phyloP scores from a whole-genome alignment of 2,329 filamentous ascomycete genomes.

The Pyricularia grisea region DNA sequence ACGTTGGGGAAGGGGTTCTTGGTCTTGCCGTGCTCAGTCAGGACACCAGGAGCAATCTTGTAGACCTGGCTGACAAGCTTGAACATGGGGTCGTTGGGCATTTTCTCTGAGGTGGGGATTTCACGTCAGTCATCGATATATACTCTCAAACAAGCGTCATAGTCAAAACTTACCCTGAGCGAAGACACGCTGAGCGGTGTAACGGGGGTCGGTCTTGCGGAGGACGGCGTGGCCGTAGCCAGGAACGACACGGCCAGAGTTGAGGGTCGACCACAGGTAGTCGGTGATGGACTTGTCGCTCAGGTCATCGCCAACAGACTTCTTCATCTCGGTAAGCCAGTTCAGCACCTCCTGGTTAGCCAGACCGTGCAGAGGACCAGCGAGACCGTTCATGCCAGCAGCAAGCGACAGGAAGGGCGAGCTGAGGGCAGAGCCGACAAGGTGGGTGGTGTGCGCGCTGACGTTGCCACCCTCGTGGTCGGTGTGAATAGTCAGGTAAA shows the following conservation, averaged over 20 bases:
- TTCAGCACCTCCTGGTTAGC: conserved; percentile 99
- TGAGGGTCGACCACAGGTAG: conserved; percentile 97
- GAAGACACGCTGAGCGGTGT: conserved; percentile 96
- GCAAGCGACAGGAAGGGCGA: conserved; percentile 95
- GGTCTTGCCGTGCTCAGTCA: conserved; percentile 99
- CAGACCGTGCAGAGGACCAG: conserved; percentile 95
- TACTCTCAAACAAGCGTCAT: not conserved
- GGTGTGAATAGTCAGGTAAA: conserved; percentile 99
- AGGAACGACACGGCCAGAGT: conserved; percentile 89
- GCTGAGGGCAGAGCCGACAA: conserved; percentile 93
- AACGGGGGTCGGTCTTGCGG: conserved; percentile 98
- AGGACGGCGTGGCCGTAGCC: conserved; percentile 98
- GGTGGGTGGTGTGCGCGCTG: conserved; percentile 94
- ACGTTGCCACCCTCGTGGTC: conserved; percentile 99
- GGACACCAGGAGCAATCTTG: conserved; percentile 96
- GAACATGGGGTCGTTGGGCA: conserved; percentile 98
- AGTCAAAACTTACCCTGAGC: conserved; percentile 47
- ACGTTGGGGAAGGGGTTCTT: conserved; percentile 99
- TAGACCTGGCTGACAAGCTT: conserved; percentile 99
- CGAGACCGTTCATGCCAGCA: conserved; percentile 95
- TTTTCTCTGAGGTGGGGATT: conserved; percentile 46
- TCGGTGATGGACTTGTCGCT: conserved; percentile 95
- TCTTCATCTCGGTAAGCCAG: conserved; percentile 99
- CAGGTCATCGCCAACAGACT: conserved; percentile 82
- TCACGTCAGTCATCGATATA: conserved; percentile 17